Percentiles rank a stretch among this genome's conserved stretches.
These are phyloP conservation scores for Guadua angustifolia DNA, from an alignment of 176 grass and related monocot species.

Conservation along the genomic window DNA sequence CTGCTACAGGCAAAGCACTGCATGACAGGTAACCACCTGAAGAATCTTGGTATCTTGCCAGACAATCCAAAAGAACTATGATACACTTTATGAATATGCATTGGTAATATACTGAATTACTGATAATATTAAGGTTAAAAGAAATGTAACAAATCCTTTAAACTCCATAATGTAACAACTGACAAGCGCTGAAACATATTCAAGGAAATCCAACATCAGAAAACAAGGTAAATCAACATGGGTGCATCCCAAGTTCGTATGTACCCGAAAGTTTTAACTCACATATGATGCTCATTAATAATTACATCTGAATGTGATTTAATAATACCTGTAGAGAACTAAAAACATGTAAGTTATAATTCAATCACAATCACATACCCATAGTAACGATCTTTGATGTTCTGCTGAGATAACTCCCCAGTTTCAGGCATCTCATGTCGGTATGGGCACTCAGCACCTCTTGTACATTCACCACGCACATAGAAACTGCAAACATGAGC, in stretches of 20 bases:
- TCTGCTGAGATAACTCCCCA: slow-evolving; percentile 96
- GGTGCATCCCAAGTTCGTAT: neutral
- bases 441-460: slow-evolving; percentile 94
- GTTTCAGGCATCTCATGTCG: slow-evolving; percentile 99
- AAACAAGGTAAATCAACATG: neutral
- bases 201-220: neutral
- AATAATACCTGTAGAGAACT: neutral
- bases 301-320: neutral
- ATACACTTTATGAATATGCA: neutral
- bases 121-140: slow-evolving; percentile 2
- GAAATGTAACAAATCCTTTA: slow-evolving; percentile 10
- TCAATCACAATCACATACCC: slow-evolving; percentile 61
- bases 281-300: neutral
- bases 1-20: neutral
- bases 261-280: neutral
- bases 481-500: slow-evolving; percentile 98
- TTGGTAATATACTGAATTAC: neutral
- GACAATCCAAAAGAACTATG: neutral
- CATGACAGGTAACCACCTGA: neutral
- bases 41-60: neutral
- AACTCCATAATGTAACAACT: neutral
- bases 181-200: neutral
- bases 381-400: slow-evolving; percentile 99
- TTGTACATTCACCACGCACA: slow-evolving; percentile 93
- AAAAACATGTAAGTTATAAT: slow-evolving; percentile 22